Conservation (phyloP, 2,329 filamentous ascomycete species). For the Botrytis byssoidea region DNA sequence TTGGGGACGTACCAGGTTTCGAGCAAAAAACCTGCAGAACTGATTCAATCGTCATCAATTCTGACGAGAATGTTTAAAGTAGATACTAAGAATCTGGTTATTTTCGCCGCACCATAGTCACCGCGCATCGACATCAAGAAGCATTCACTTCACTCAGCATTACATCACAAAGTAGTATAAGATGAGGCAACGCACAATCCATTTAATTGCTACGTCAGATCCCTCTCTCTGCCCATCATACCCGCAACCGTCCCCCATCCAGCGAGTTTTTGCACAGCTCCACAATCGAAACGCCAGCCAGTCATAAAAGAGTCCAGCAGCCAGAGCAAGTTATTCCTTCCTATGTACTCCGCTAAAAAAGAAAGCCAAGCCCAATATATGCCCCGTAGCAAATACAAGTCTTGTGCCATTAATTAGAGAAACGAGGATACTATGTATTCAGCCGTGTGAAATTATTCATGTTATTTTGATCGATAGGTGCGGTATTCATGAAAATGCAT, state of each 20-base stretch:
- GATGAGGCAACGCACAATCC: neutral
- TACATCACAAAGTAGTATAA: neutral
- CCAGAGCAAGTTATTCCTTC: constrained; percentile 9
- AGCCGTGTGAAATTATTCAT: constrained; percentile 4
- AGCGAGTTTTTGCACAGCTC: constrained; percentile 6
- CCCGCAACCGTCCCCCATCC: neutral
- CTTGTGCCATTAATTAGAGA: constrained; percentile 12
- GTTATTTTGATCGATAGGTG: constrained; percentile 3
- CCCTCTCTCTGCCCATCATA: neutral
- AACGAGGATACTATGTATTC: neutral
- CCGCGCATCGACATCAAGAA: neutral
- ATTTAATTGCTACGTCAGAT: neutral
- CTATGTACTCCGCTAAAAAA: constrained; percentile 19
- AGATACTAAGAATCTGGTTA: neutral
- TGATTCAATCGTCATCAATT: neutral
- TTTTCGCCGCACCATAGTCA: neutral
- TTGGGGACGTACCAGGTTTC: neutral
- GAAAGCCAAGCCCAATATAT: constrained; percentile 28
- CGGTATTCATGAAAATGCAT: neutral
- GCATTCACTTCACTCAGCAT: neutral
- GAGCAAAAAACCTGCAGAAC: neutral
- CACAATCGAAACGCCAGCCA: constrained; percentile 16
- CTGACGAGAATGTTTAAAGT: neutral
- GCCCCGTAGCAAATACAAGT: constrained; percentile 21
- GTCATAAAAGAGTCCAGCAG: constrained; percentile 12